phyloP scores from a whole-genome alignment of 495 filamentous ascomycete genomes.

The Lophiotrema nucula region DNA sequence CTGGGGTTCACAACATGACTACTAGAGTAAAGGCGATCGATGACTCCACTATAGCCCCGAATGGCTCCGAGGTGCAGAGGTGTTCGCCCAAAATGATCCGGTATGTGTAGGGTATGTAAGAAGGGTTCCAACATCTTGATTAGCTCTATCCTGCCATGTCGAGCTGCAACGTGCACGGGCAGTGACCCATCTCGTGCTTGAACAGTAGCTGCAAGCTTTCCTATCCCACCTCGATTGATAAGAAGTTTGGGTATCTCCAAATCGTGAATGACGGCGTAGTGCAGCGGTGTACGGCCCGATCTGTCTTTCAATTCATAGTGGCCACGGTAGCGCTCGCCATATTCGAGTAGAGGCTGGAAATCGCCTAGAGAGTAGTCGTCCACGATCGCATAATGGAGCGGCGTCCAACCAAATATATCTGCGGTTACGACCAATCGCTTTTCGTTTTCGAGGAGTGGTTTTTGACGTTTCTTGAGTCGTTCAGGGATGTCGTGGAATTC shows the following conservation, averaged over 20 bases:
- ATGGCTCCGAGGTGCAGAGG: background rate
- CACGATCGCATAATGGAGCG: slow-evolving; percentile 3
- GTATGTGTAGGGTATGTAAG: too few species aligned
- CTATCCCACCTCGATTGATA: background rate
- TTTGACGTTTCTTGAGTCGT: background rate
- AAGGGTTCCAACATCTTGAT: background rate
- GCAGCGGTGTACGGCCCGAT: slow-evolving; percentile 4
- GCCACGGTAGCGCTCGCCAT: background rate
- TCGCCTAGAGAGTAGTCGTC: background rate
- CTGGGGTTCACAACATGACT: background rate
- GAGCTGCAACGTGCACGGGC: background rate
- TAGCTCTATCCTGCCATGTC: background rate
- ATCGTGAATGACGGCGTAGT: background rate
- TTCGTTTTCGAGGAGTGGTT: background rate
- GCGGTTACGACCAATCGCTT: background rate
- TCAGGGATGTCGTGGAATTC: background rate
- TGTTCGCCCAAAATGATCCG: background rate
- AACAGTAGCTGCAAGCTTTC: background rate
- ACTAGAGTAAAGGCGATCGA: background rate
- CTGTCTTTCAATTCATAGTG: background rate
- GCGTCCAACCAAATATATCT: slow-evolving; percentile 7
- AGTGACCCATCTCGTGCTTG: background rate
- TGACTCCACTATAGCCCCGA: background rate
- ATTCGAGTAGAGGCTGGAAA: too few species aligned
- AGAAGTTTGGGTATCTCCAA: background rate